Conservation (phyloP, 345 rosid genomes). For the Melaleuca quinquenervia region DNA sequence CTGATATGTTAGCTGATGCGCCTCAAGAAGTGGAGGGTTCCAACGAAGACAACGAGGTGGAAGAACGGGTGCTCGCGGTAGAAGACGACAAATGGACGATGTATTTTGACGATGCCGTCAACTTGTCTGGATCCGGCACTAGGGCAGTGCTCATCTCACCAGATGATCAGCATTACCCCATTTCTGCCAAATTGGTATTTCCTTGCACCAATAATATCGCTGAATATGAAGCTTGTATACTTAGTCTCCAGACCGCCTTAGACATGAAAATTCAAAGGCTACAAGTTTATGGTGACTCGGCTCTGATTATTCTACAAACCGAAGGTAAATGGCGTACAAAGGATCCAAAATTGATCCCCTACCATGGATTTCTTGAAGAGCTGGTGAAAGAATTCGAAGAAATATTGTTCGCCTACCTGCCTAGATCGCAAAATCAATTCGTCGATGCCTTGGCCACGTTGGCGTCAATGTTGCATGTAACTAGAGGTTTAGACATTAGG, state of each 20-base stretch:
- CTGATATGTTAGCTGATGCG: too few species aligned
- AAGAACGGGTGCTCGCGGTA: too few species aligned
- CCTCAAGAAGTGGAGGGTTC: not conserved
- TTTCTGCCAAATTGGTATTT: too few species aligned
- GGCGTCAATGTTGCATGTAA: not conserved
- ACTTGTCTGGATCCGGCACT: rapidly evolving
- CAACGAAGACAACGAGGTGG: not conserved
- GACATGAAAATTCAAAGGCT: not conserved
- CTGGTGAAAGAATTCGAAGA: not conserved
- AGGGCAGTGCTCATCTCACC: not conserved
- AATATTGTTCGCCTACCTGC: not conserved
- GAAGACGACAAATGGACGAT: not conserved
- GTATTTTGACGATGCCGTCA: not conserved
- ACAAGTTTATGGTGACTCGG: rapidly evolving
- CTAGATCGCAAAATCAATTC: not conserved
- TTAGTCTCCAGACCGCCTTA: not conserved
- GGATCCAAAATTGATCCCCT: not conserved
- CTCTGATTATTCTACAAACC: not conserved
- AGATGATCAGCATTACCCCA: rapidly evolving
- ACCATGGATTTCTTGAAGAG: not conserved
- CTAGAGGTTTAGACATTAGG: not conserved
- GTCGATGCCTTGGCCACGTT: not conserved
- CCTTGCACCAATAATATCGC: not conserved
- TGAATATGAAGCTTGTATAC: not conserved
- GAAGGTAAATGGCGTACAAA: not conserved